Evolutionary conservation across 139 green algal genomes (phyloP), one percentile per base, ranked within the genome.

Genomic region (Asterochloris sp.): DNA sequence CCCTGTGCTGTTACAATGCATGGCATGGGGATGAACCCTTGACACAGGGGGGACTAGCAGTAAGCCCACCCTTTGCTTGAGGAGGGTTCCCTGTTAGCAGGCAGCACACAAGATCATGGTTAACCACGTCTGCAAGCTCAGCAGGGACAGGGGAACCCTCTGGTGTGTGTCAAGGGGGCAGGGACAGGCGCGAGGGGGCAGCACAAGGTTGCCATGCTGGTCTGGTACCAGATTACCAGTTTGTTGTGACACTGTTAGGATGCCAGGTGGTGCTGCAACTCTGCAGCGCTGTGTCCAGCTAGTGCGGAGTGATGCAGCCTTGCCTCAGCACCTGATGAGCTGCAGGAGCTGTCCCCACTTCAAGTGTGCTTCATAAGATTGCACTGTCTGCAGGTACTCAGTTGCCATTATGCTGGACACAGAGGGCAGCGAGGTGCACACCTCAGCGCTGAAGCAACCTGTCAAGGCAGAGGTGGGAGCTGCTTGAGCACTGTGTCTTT

Each of bases 351-450:
- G 38, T 54, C 15, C 15, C 26, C 13, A 60, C 47, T 67, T 68
- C 1, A 19, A 78, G n/a, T 13, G 73, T 23, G 23, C 28, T 27
- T 60, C 24, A 78, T 9, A 8, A 61, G 47, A n/a, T 74, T 69
- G 1, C 64, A 54, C 67, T 23, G 0, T 10, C 29, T 66, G 67
- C 84, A 91, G 89, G 17, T 93, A 89, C 82, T 92, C 87, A 26
- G 84, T 95, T 13, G 90, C 89, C 16, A 89, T 96, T 71, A 96
- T 97, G 92, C 76, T 94, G 76, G 94, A 97, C 88, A 97, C 94
- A 12, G 93, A 97, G 82, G 94, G 94, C 24, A 91, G 83, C 76
- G 94, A 97, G 82, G 92, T 97, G 24, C 94, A 97, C 85, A 92
- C 89, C 23, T 85, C 81, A 12, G 86, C 90, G 75, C 69, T 95